These are phyloP conservation scores for Tetradesmus obliquus DNA, from an alignment of 139 green algal genomes.

Conservation along the genomic window DNA sequence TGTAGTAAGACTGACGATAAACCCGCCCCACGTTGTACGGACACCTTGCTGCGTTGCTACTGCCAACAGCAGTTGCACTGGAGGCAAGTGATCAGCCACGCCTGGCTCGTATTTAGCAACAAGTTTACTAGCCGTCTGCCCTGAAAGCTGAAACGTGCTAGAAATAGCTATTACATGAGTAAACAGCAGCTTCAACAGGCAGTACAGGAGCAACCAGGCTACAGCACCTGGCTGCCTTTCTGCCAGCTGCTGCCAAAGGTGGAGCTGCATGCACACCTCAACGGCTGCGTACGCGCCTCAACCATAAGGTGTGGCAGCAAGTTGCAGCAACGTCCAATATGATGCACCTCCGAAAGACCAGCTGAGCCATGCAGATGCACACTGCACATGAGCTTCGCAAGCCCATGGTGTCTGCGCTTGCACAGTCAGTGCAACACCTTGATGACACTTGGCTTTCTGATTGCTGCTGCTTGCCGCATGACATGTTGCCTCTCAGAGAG, in stretches of 20 bases:
- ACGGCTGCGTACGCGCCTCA: constrained; percentile 72
- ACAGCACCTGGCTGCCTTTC: constrained; percentile 57
- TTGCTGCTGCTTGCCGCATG: not conserved
- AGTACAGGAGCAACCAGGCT: not conserved
- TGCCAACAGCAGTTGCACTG: not conserved
- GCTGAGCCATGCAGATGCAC: too few relatives aligned
- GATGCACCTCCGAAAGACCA: not conserved
- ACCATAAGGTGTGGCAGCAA: constrained; percentile 47
- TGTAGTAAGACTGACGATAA: too few relatives aligned
- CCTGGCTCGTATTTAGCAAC: not conserved
- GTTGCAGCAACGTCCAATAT: not conserved
- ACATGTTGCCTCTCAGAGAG: constrained; percentile 45
- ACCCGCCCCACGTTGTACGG: too few relatives aligned
- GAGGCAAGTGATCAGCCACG: not conserved
- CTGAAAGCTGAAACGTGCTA: not conserved
- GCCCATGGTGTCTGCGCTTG: too few relatives aligned
- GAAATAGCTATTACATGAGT: not conserved
- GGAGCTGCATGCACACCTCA: constrained; percentile 92
- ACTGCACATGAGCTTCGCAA: too few relatives aligned
- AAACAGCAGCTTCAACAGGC: not conserved
- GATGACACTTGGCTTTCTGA: too few relatives aligned
- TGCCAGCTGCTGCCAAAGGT: constrained; percentile 82
- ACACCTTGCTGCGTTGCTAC: not conserved
- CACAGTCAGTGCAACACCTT: not conserved
- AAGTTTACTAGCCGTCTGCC: not conserved